Evolutionary conservation across 2,329 filamentous ascomycete species (phyloP), one percentile per base, ranked within the genome.

Genomic region (Trichoderma sp.): DNA sequence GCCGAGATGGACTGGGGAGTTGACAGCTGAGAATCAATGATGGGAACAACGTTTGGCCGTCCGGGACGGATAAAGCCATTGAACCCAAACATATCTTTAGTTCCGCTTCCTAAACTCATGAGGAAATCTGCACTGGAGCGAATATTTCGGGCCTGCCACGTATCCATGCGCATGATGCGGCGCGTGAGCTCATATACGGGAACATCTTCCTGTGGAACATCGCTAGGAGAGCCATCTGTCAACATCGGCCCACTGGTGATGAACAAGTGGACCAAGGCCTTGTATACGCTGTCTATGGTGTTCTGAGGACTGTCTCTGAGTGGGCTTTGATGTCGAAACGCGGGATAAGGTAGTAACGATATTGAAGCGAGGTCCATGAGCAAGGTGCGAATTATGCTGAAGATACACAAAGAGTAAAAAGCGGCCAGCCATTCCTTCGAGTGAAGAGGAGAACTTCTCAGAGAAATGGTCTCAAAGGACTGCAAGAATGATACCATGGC

Each of bases 351-450:
- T 59, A 72, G 76, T 60, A 72, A 75, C 65, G 24, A 74, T 73
- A 50, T 79, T 69, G 41, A 78, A 71, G 45, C 75, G 65, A 88
- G 82, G 74, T 90, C 88, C 18, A 87, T 83, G 6, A 91, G 81
- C 2, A 91, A 84, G 1, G 88, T 88, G 66, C 87, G 86, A 24
- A 88, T 85, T 33, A 89, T 84, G 79, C 89, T 91, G 78, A 91
- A 90, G n/a, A 91, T 87, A 80, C 89, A 90, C 21, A 91, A 81
- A 14, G 89, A 87, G 67, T 89, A 83, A 76, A 91, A 89, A 4
- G 86, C 80, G 2, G 89, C 87, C 18, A 90, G 80, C 86, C 88
- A 90, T 73, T 84, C 84, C 77, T 85, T 85, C 9, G 85, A 82
- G 29, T 84, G 84, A 27, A 85, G 80, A 6, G 82, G 81, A n/a